Evolutionary conservation across 257 asterid species (phyloP).

Genomic region (Nicotiana undulata): DNA sequence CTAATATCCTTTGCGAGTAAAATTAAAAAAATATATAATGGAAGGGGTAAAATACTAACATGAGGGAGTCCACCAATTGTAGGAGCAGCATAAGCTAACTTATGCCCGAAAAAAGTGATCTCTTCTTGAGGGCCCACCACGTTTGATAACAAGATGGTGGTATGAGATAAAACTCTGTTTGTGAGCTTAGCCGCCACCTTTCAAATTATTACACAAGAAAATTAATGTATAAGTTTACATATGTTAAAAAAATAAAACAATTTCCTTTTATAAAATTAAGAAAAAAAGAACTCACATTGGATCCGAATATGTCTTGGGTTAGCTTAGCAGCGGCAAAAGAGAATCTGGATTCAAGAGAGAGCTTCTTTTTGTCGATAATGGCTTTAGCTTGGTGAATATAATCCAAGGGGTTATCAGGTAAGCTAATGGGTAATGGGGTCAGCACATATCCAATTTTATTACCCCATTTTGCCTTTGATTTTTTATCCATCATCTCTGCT

Average conservation of each 20-base stretch:
- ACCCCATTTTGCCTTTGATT: conserved; percentile 38
- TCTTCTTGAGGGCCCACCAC: conserved; percentile 45
- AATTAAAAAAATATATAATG: too few species aligned
- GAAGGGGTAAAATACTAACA: conserved; percentile 12
- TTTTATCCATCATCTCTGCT: conserved; percentile 37
- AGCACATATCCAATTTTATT: conserved; percentile 27
- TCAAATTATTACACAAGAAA: not conserved
- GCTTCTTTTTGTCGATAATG: conserved; percentile 39
- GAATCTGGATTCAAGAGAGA: conserved; percentile 30
- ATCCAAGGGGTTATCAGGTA: conserved; percentile 33
- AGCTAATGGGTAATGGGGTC: conserved; percentile 21
- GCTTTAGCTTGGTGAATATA: conserved; percentile 36
- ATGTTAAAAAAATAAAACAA: too few species aligned
- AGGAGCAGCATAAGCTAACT: conserved; percentile 32
- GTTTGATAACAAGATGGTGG: conserved; percentile 21
- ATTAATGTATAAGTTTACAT: not conserved
- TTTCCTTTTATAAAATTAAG: too few species aligned
- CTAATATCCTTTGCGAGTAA: too few species aligned
- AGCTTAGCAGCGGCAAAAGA: conserved; percentile 10
- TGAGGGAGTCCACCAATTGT: conserved; percentile 29
- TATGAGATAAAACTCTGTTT: conserved; percentile 7
- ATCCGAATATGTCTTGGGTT: conserved; percentile 22
- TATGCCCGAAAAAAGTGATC: conserved; percentile 32
- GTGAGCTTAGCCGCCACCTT: conserved; percentile 19
- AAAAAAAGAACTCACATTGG: conserved; percentile 16